Evolutionary conservation across 441 rosid genomes (phyloP), one percentile per base, ranked within the genome.

Genomic region (Metrosideros polymorpha): DNA sequence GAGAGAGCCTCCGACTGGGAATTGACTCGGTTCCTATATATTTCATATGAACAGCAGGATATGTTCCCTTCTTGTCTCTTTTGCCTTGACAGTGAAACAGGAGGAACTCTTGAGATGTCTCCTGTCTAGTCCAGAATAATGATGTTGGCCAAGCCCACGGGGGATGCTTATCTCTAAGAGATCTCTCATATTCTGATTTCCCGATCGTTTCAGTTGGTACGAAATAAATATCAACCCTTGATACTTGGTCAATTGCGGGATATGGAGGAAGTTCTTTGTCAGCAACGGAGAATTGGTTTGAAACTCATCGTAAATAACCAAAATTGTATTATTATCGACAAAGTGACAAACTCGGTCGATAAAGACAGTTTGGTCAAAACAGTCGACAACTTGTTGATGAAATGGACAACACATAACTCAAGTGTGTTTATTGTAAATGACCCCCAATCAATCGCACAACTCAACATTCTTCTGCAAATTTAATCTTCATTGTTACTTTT

Each of bases 351-450:
- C 45, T 32, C 27, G 25, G 2, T 56, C 1, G 18, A n/a, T 6
- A 0, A 17, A 32, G 3, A 7, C 7, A 9, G 1, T 66, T 66
- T 32, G 14, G 7, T 66, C 8, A 2, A 0, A n/a, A n/a, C 4
- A 57, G 1, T n/a, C 2, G 0, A 57, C 49, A 45, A 45, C 49
- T 45, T 45, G 49, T 12, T 4, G 10, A 10, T 9, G 3, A 45
- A 45, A 45, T 45, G 3, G 12, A 45, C 9, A 10, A 45, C 10
- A 45, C 49, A 45, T n/a, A n/a, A n/a, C n/a, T n/a, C 2, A 17
- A 61, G 13, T 9, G 13, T 9, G 39, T 32, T 63, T 1, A 32
- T 32, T 10, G 3, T 32, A 32, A 18, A 32, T 6, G 14, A 32
- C 13, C 13, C 3, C 19, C 2, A 39, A 71, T 71, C 47, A 35